These are phyloP conservation scores for Eucalyptus cladocalyx DNA, from an alignment of 345 rosid species.

Conservation along the genomic window DNA sequence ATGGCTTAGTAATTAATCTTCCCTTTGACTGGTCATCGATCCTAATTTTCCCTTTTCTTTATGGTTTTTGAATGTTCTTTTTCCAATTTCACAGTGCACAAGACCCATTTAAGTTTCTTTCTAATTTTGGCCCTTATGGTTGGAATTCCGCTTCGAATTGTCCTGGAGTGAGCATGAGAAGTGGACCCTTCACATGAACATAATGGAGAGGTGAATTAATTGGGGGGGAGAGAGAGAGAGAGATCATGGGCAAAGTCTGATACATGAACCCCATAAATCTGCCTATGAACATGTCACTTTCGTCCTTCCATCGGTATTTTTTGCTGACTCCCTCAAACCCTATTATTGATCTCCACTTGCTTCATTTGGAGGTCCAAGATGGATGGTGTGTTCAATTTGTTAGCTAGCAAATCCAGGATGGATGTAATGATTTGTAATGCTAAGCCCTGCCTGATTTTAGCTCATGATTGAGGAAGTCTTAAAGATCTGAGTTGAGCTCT, in stretches of 20 bases:
- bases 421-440: background rate
- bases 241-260: background rate
- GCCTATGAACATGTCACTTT: background rate
- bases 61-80: background rate
- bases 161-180: background rate
- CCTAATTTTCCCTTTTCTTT: background rate
- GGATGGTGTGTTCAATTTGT: background rate
- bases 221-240: background rate
- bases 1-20: background rate
- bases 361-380: background rate
- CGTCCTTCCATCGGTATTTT: background rate
- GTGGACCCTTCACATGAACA: background rate
- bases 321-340: background rate
- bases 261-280: background rate
- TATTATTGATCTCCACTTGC: background rate
- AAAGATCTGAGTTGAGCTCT: background rate
- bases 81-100: background rate
- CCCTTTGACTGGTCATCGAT: background rate
- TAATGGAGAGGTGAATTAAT: background rate
- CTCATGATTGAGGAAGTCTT: background rate
- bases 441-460: background rate
- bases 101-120: background rate
- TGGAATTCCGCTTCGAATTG: background rate
- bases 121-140: background rate
- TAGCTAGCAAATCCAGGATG: background rate